A percentile compares a stretch with the other conserved stretches of the same genome.
Conservation (phyloP, 805 yeast species). For the Clavispora santaluciae region DNA sequence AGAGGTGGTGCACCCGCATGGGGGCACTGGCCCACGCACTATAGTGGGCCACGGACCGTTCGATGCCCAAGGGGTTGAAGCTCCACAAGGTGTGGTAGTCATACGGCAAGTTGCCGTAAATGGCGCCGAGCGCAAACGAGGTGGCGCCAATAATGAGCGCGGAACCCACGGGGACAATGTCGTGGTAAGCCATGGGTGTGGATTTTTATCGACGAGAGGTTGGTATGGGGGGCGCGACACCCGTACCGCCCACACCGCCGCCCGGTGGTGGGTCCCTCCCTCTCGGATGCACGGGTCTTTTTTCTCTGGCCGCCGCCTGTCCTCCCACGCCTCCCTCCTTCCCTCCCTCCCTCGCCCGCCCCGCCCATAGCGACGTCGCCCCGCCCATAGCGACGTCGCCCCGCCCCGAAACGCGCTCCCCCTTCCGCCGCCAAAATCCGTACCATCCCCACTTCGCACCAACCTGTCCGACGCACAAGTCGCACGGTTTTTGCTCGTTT, state of each 20-base stretch:
- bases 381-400: too few species aligned
- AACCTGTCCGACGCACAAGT: too few species aligned
- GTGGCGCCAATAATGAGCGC: slow-evolving; percentile 46
- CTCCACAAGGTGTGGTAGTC: slow-evolving; percentile 74
- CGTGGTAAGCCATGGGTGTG: slow-evolving; percentile 31
- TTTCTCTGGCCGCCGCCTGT: too few species aligned
- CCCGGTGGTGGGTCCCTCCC: too few species aligned
- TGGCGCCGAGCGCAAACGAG: slow-evolving; percentile 75
- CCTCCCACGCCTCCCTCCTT: too few species aligned
- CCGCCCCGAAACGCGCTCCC: too few species aligned
- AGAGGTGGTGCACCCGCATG: slow-evolving; percentile 47
- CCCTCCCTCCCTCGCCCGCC: too few species aligned
- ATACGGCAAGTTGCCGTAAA: slow-evolving; percentile 77
- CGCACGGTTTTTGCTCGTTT: neutral
- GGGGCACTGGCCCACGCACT: slow-evolving; percentile 68
- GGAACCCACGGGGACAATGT: slow-evolving; percentile 43
- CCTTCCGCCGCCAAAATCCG: too few species aligned
- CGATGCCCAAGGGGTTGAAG: slow-evolving; percentile 47
- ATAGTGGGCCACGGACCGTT: slow-evolving; percentile 67
- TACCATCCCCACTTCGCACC: too few species aligned
- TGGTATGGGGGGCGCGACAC: neutral
- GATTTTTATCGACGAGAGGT: neutral
- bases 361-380: too few species aligned
- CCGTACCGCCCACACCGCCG: too few species aligned
- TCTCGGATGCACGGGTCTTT: neutral